These are phyloP conservation scores for Amylocarpus encephaloides DNA, from an alignment of 2,329 filamentous ascomycete species.

Conservation along the genomic window DNA sequence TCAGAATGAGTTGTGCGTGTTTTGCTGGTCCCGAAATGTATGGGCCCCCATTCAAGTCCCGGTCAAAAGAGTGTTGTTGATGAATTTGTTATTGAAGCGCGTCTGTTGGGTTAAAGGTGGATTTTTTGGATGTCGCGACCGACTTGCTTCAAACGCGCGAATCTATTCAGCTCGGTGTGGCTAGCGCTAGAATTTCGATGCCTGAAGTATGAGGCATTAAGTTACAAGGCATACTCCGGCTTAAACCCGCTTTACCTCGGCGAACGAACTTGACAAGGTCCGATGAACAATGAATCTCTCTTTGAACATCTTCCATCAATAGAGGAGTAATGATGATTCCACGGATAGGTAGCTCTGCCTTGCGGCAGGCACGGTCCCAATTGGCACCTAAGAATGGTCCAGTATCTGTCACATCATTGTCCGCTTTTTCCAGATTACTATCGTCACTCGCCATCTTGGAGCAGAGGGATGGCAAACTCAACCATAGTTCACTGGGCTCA, in stretches of 20 bases:
- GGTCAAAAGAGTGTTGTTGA: constrained; percentile 10
- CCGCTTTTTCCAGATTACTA: constrained; percentile 61
- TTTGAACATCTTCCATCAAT: constrained; percentile 4
- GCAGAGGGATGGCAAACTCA: constrained; percentile 84
- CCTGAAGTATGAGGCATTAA: background rate
- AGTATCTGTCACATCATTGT: constrained; percentile 36
- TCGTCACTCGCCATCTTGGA: constrained; percentile 90
- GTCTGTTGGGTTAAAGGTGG: constrained; percentile 14
- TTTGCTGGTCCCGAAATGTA: background rate
- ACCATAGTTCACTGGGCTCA: constrained; percentile 72
- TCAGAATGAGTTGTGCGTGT: constrained; percentile 12
- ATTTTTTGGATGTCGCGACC: constrained; percentile 18
- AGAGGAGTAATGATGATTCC: constrained; percentile 28
- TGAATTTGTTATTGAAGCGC: constrained; percentile 14
- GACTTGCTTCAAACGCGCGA: constrained; percentile 8
- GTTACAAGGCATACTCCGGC: background rate
- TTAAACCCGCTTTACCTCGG: constrained; percentile 15
- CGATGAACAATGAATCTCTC: constrained; percentile 1
- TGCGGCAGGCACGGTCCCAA: constrained; percentile 34
- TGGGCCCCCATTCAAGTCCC: background rate
- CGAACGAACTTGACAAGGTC: background rate
- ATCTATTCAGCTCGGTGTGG: background rate
- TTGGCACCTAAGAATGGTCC: constrained; percentile 34
- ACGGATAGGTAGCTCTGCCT: constrained; percentile 22
- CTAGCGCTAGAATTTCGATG: background rate